A percentile compares a stretch with the other conserved stretches of the same genome.
Conservation (phyloP, 1,284 basidiomycete species). For the Thecaphora thlaspeos region DNA sequence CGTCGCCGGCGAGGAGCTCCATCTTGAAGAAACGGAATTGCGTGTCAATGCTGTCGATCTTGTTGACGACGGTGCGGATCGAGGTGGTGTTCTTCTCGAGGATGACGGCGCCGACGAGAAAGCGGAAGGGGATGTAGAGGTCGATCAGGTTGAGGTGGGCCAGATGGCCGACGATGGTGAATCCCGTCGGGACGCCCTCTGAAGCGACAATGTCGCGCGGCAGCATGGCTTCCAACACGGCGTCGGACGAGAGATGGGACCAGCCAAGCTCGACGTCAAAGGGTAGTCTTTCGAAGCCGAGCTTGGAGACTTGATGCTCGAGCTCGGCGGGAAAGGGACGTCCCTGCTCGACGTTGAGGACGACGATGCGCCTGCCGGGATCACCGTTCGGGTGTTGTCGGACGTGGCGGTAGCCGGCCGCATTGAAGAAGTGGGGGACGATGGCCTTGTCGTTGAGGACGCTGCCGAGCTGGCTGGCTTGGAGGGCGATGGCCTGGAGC, state of each 20-base stretch:
- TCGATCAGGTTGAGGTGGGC: constrained; percentile 84
- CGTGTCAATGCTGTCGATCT: constrained; percentile 80
- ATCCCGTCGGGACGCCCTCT: constrained; percentile 79
- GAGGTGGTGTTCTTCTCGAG: constrained; percentile 62
- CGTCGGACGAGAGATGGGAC: constrained; percentile 26
- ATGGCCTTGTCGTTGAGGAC: constrained; percentile 17
- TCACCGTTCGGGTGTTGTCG: constrained; percentile 25
- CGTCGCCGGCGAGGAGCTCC: constrained; percentile 90
- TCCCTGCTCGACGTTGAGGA: constrained; percentile 21
- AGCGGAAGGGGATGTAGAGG: constrained; percentile 86
- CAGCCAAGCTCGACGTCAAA: constrained; percentile 21
- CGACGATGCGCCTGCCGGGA: constrained; percentile 14
- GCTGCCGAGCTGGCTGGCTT: constrained; percentile 16
- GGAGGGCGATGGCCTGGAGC: constrained; percentile 20
- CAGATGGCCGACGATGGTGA: constrained; percentile 86
- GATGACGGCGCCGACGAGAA: constrained; percentile 85
- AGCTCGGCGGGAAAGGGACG: constrained; percentile 10
- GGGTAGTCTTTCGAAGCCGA: constrained; percentile 1
- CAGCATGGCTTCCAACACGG: constrained; percentile 26
- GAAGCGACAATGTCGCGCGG: constrained; percentile 13
- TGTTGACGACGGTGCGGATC: constrained; percentile 91
- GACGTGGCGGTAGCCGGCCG: constrained; percentile 22
- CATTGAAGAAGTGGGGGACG: constrained; percentile 25
- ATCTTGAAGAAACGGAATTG: constrained; percentile 93
- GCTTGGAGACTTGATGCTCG: constrained; percentile 3